These are phyloP conservation scores for Colletotrichum noveboracense DNA, from an alignment of 2,329 filamentous ascomycete genomes.

Conservation along the genomic window DNA sequence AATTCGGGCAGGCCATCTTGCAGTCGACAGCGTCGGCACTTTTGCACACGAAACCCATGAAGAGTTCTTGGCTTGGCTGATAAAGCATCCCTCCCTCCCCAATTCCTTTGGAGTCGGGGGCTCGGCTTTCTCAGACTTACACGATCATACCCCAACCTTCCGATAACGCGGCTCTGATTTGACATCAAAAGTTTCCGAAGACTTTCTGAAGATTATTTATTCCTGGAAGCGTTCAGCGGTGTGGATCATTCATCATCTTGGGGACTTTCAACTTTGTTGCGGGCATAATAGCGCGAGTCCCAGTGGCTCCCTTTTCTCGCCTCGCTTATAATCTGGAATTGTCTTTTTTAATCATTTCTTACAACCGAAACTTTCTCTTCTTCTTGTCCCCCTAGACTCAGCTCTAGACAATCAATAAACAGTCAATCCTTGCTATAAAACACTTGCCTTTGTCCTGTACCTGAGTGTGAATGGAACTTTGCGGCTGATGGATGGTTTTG, in stretches of 20 bases:
- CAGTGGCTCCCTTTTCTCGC: neutral
- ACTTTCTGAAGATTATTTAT: neutral
- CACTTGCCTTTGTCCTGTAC: neutral
- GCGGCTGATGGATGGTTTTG: neutral
- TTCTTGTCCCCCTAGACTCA: neutral
- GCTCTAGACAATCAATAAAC: slow-evolving; percentile 4
- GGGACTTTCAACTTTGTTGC: slow-evolving; percentile 16
- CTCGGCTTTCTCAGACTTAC: neutral
- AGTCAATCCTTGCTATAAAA: slow-evolving; percentile 6
- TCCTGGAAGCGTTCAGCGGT: neutral
- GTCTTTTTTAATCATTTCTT: slow-evolving; percentile 11
- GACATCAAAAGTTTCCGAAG: neutral
- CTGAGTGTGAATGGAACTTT: neutral
- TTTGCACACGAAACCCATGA: neutral
- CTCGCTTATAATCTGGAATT: neutral
- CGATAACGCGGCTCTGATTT: neutral
- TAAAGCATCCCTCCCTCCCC: neutral
- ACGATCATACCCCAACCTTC: neutral
- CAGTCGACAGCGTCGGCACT: slow-evolving; percentile 2
- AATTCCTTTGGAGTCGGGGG: neutral
- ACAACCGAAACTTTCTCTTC: slow-evolving; percentile 3
- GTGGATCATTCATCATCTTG: neutral
- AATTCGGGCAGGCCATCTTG: slow-evolving; percentile 1
- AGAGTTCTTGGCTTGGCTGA: neutral
- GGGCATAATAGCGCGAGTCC: neutral